Conservation (phyloP, 139 green algal genomes). For the Prasinococcaceae sp. region DNA sequence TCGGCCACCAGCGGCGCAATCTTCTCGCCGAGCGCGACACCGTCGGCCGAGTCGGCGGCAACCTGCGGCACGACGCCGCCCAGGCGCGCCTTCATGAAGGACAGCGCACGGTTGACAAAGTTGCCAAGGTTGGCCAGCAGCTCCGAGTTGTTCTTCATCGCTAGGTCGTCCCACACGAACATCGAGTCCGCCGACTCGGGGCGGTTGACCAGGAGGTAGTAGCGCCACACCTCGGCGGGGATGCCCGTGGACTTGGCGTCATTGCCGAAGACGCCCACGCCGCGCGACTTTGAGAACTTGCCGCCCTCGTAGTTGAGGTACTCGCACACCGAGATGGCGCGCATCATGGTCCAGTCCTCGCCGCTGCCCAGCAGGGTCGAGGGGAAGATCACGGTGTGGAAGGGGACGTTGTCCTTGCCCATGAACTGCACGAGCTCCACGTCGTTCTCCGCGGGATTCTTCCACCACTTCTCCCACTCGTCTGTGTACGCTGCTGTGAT, state of each 20-base stretch:
- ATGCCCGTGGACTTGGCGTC: slow-evolving; percentile 77
- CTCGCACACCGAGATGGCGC: slow-evolving; percentile 84
- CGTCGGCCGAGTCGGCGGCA: slow-evolving; percentile 4
- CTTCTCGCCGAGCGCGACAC: slow-evolving; percentile 11
- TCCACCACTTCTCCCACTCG: slow-evolving; percentile 79
- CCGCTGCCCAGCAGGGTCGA: slow-evolving; percentile 61
- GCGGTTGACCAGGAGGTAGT: slow-evolving; percentile 81
- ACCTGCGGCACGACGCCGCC: background rate
- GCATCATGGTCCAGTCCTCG: slow-evolving; percentile 88
- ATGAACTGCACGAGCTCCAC: slow-evolving; percentile 99
- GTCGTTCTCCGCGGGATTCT: slow-evolving; percentile 64
- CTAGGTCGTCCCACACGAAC: slow-evolving; percentile 89
- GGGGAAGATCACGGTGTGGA: slow-evolving; percentile 93
- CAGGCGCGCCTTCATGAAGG: slow-evolving; percentile 48
- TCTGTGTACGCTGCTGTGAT: slow-evolving; percentile 87
- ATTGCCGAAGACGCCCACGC: slow-evolving; percentile 86
- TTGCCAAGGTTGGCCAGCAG: slow-evolving; percentile 90
- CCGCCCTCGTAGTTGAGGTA: slow-evolving; percentile 97
- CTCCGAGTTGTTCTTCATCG: slow-evolving; percentile 76
- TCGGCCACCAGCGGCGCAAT: slow-evolving; percentile 9
- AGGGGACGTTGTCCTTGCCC: slow-evolving; percentile 98
- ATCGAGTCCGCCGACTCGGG: slow-evolving; percentile 58
- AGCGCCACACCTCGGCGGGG: slow-evolving; percentile 75
- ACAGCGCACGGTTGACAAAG: slow-evolving; percentile 61
- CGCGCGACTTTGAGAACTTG: slow-evolving; percentile 90